Base-by-base conservation (phyloP, 352 stramenopile genomes). In the Albugo laibachii region DNA sequence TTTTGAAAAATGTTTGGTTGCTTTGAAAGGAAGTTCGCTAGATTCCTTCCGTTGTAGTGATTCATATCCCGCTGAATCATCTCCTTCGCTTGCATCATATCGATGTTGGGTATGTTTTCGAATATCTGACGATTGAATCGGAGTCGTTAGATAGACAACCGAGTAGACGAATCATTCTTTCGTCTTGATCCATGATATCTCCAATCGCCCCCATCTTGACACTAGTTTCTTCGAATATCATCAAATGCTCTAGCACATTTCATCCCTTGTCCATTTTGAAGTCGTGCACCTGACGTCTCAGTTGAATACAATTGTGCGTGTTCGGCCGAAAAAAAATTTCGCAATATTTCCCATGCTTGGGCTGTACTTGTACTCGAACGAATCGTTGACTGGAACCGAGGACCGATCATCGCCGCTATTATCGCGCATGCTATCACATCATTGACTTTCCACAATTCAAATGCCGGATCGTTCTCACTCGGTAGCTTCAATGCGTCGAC, bases 181-280 rank as follows among this genome's bases (percentile, higher is more conserved):
- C 55, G 13, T 56, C 55, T 8, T 60, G 48, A 0, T 20, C n/a
- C 1, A 53, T 0, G 2, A 39, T 19, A 4, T 62, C 51, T 41
- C 55, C 47, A 6, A 56, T 53, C n/a, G 47, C 52, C 1, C 12
- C 48, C 2, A 62, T 15, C 1, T 40, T 16, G 11, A 54, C 18
- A 13, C 52, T 56, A 27, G 58, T 41, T 18, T 62, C 48, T 4
- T 62, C 42, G 13, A 62, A 58, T 13, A 13, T n/a, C 18, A 62
- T 42, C 2, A 62, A 13, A 18, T 59, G 48, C 14, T 59, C 34
- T 34, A 62, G 55, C 18, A 52, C 27, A 19, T 60, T 24, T 13
- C 27, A 44, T 10, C 38, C 38, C 20, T 43, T 24, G 3, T 43
- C 38, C 38, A 43, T 10, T 24, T 43, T 24, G 20, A 62, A 62